phyloP scores from a whole-genome alignment of 768 basidiomycete species.

The Tulasnella sp. region DNA sequence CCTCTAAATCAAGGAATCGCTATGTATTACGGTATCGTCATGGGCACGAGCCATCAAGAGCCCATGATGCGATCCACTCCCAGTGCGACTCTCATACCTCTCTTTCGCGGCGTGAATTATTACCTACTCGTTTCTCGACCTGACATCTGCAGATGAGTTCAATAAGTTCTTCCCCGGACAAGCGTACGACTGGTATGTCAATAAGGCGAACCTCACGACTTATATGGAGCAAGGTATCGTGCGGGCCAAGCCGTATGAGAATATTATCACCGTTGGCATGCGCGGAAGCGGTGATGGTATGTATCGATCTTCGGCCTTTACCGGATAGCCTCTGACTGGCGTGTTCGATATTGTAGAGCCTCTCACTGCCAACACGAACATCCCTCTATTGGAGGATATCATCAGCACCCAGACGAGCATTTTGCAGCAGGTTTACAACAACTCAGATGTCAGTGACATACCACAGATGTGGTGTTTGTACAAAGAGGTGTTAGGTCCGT shows the following conservation, averaged over 20 bases:
- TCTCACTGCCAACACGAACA: slow-evolving; percentile 40
- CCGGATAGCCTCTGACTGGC: not conserved
- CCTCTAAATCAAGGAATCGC: slow-evolving; percentile 47
- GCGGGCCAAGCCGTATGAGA: slow-evolving; percentile 50
- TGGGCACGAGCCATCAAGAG: slow-evolving; percentile 65
- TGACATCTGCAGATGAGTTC: slow-evolving; percentile 40
- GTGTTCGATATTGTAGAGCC: slow-evolving; percentile 36
- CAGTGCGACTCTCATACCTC: not conserved
- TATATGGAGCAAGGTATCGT: slow-evolving; percentile 55
- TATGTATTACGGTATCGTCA: slow-evolving; percentile 54
- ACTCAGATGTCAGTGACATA: slow-evolving; percentile 30
- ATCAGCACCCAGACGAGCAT: slow-evolving; percentile 54
- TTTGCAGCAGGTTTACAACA: slow-evolving; percentile 41
- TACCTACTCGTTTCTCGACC: not conserved
- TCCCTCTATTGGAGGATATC: slow-evolving; percentile 44
- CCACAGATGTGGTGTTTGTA: slow-evolving; percentile 55
- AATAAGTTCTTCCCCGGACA: slow-evolving; percentile 40
- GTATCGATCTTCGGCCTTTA: slow-evolving; percentile 3
- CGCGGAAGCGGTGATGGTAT: slow-evolving; percentile 40
- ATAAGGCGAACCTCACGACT: slow-evolving; percentile 43
- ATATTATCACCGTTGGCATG: slow-evolving; percentile 59
- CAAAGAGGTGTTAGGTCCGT: not conserved
- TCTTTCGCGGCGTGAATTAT: not conserved
- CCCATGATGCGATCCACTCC: slow-evolving; percentile 67
- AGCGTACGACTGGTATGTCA: slow-evolving; percentile 51